A percentile compares a stretch with the other conserved stretches of the same genome.
phyloP scores from a whole-genome alignment of 345 rosid genomes.

The Lagerstroemia speciosa region DNA sequence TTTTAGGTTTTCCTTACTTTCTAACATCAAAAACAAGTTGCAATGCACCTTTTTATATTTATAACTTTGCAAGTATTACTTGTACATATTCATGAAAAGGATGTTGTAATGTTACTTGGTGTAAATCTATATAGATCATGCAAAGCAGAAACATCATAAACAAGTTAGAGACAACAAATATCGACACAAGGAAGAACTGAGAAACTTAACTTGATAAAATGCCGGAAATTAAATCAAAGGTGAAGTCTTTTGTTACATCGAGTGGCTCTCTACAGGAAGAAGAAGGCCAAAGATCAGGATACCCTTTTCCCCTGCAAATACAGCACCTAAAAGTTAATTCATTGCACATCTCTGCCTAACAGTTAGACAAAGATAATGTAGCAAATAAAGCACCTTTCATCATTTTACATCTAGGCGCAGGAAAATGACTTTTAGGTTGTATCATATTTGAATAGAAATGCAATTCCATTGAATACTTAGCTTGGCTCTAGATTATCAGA shows the following conservation, averaged over 20 bases:
- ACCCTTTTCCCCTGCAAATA: slow-evolving; percentile 78
- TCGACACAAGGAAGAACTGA: background rate
- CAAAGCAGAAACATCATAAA: background rate
- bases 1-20: background rate
- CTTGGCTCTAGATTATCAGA: background rate
- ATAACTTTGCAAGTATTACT: background rate
- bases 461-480: background rate
- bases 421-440: slow-evolving; percentile 2
- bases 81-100: background rate
- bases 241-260: slow-evolving; percentile 67
- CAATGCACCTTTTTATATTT: background rate
- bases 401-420: background rate
- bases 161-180: background rate
- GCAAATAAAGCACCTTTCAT: background rate
- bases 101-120: background rate
- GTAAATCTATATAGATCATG: background rate
- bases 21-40: background rate
- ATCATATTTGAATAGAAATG: slow-evolving; percentile 9
- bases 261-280: slow-evolving; percentile 89
- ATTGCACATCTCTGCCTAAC: background rate
- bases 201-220: slow-evolving; percentile 53
- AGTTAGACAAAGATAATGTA: background rate
- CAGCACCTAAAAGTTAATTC: background rate
- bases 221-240: slow-evolving; percentile 80
- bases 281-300: slow-evolving; percentile 95